Evolutionary conservation across 2,329 filamentous ascomycete genomes (phyloP).

Genomic region (Thelonectria olida): DNA sequence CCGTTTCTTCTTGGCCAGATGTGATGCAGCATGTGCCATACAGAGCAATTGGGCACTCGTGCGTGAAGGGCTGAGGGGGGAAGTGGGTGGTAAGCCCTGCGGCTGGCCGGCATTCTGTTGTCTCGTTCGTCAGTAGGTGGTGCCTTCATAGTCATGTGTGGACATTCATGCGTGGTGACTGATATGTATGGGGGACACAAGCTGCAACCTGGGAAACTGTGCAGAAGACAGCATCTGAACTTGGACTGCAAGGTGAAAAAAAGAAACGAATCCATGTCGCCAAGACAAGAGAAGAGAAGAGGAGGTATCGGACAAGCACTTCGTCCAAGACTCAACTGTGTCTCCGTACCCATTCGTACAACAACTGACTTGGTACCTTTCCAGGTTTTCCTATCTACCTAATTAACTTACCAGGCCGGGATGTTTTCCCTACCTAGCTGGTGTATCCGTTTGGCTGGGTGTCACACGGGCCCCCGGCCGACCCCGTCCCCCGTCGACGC

Average conservation of each 20-base stretch:
- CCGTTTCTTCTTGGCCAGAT: neutral
- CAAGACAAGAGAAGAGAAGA: neutral
- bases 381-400: constrained; percentile 5
- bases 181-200: constrained; percentile 10
- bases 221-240: neutral
- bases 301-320: neutral
- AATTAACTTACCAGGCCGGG: neutral
- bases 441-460: constrained; percentile 14
- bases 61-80: neutral
- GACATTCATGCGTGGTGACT: constrained; percentile 3
- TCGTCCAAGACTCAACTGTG: too few species aligned
- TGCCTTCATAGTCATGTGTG: neutral
- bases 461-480: constrained; percentile 28
- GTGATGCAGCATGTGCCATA: constrained; percentile 9
- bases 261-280: neutral
- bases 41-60: constrained; percentile 7
- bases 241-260: neutral
- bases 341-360: neutral
- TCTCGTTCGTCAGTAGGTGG: neutral
- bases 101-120: neutral
- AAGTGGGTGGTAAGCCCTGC: constrained; percentile 10
- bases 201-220: constrained; percentile 6
- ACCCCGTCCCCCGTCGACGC: neutral
- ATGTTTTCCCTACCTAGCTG: neutral
- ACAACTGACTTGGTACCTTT: neutral